Conservation (phyloP, 371 early-diverging fungal species). For the Mucor racemosus region DNA sequence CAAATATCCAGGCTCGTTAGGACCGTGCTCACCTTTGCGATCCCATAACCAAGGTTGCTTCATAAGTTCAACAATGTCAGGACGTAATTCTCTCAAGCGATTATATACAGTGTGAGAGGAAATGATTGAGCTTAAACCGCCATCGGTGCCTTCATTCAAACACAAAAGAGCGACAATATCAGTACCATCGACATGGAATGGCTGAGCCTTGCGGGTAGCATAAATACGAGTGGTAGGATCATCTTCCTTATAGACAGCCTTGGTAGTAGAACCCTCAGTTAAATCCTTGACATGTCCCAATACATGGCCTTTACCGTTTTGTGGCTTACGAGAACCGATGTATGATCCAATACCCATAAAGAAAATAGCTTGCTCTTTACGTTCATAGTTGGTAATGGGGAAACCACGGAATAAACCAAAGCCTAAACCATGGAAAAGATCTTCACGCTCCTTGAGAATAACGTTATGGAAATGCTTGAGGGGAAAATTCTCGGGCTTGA, state of each 20-base stretch:
- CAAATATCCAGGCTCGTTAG: conserved; percentile 37
- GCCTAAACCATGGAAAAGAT: conserved; percentile 42
- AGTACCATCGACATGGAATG: conserved; percentile 54
- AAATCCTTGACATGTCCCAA: conserved; percentile 54
- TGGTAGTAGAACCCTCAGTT: conserved; percentile 43
- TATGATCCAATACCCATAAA: conserved; percentile 56
- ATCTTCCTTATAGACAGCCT: conserved; percentile 39
- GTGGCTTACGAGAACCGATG: conserved; percentile 45
- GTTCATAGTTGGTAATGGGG: conserved; percentile 39
- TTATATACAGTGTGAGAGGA: conserved; percentile 54
- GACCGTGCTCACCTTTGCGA: conserved; percentile 42
- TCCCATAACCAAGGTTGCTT: conserved; percentile 56
- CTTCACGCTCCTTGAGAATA: conserved; percentile 28
- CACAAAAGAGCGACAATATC: conserved; percentile 48
- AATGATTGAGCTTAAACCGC: conserved; percentile 45
- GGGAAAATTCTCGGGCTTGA: conserved; percentile 36
- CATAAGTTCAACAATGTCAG: conserved; percentile 48
- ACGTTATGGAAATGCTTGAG: conserved; percentile 35
- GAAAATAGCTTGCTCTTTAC: conserved; percentile 42
- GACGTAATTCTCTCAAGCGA: conserved; percentile 38
- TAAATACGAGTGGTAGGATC: conserved; percentile 54
- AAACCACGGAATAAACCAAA: conserved; percentile 48
- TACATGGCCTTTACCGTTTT: conserved; percentile 50
- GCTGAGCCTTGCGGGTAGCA: conserved; percentile 52
- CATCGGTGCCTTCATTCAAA: conserved; percentile 39